Base-by-base conservation (phyloP, 2,329 filamentous ascomycete species). In the Clonostachys byssicola region DNA sequence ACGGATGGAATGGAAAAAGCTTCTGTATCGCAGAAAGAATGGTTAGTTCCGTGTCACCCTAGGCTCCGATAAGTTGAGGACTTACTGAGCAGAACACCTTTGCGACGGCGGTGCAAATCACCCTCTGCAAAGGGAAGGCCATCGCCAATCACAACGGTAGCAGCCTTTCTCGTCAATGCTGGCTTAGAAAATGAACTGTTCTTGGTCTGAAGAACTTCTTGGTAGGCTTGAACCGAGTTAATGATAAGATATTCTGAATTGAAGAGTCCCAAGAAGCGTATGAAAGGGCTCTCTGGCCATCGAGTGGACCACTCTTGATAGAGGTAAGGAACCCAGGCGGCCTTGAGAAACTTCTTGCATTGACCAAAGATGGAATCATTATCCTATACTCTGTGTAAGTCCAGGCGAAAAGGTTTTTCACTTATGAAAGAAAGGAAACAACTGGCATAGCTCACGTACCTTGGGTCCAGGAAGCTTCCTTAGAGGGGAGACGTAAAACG, bases 381-480 rank as follows among this genome's bases (percentile, higher is more conserved):
- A 68, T 73, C 23, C 38, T 41, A 23, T 23, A 16, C 12, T 34
- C 5, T 12, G 40, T 13, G 23, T 30, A 13, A 13, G 42, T 12
- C 5, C 5, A 2, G 16, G 12, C 12, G 17, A 17, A 42, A 17
- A n/a, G n/a, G n/a, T n/a, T n/a, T n/a, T n/a, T n/a, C 36, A 14
- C 16, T 14, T 39, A 12, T 39, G 6, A 17, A 41, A 16, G 13
- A 17, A 45, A 43, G 43, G 33, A 39, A 40, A 23, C 8, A 30
- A 30, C 23, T 30, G 5, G 23, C 23, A 30, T 9, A 30, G 8
- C 8, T 10, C 23, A 30, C 52, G 9, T 52, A 72, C 71, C 55
- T 63, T 67, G 14, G 72, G 72, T 1, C 70, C 71, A 0, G 73
- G 72, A 2, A 76, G 52, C 44, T 70, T 56, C 13, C 71, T 63